Evolutionary conservation across 805 yeast species (phyloP).

Genomic region (Yueomyces sp.): DNA sequence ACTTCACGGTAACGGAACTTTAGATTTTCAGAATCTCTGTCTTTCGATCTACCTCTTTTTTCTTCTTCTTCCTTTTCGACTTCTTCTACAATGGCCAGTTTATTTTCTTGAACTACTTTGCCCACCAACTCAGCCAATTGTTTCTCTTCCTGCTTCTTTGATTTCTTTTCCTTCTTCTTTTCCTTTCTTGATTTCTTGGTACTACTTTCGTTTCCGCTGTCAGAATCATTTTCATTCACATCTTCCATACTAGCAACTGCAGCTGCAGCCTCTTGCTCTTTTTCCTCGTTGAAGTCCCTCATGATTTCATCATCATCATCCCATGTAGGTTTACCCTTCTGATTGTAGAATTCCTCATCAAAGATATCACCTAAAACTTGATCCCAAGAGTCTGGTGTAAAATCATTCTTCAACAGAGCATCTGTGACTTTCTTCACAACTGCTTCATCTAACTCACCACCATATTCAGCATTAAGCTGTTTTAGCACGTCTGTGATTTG

Average conservation of each 20-base stretch:
- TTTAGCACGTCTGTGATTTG: conserved; percentile 55
- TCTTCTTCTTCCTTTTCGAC: conserved; percentile 42
- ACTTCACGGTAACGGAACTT: conserved; percentile 84
- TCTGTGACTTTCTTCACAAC: conserved; percentile 59
- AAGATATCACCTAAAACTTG: conserved; percentile 70
- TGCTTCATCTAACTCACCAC: conserved; percentile 37
- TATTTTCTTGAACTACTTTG: conserved; percentile 62
- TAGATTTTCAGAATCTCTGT: conserved; percentile 31
- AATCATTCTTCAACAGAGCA: conserved; percentile 72
- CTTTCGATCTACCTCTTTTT: conserved; percentile 43
- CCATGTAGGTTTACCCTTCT: conserved; percentile 51
- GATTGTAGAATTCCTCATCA: conserved; percentile 69
- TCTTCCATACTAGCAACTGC: conserved; percentile 23
- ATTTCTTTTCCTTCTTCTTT: conserved; percentile 41
- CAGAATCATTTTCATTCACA: conserved; percentile 11
- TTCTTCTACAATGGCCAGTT: conserved; percentile 51
- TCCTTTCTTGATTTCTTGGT: conserved; percentile 29
- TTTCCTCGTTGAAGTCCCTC: conserved; percentile 31
- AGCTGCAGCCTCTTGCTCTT: conserved; percentile 29
- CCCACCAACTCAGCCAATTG: conserved; percentile 56
- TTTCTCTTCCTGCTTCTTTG: conserved; percentile 49
- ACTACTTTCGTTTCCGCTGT: conserved; percentile 14
- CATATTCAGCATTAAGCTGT: conserved; percentile 30
- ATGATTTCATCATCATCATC: conserved; percentile 44
- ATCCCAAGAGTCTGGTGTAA: conserved; percentile 88